Base-by-base conservation (phyloP, 345 rosid species). In the Brassica rapa region DNA sequence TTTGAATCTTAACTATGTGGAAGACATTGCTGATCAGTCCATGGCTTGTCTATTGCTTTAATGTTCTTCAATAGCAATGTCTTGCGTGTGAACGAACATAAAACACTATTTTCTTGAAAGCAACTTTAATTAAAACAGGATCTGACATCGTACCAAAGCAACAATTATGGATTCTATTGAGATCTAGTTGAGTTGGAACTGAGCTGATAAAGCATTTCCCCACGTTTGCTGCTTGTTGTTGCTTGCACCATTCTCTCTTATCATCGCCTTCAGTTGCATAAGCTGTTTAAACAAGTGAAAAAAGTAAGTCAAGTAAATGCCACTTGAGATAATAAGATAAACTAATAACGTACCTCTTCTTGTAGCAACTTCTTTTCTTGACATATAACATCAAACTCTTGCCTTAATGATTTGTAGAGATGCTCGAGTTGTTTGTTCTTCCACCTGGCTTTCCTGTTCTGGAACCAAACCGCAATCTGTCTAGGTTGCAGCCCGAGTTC, bases 401-500 rank as follows among this genome's bases (percentile, higher is more conserved):
- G 88, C 75, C 88, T 90, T 43, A 94, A 91, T 0, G 88, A 46
- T 68, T 90, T 89, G 21, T 94, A 94, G 23, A 88, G 85, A 70
- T 86, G 87, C 76, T 88, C 95, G 6, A 92, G 92, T 77, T 91
- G 91, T 85, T 92, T 92, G 24, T 90, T 82, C 80, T 94, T 94
- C 97, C 98, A 94, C 39, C 97, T 80, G 3, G 97, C 93, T 27
- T 95, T 89, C 62, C 91, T 85, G 83, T 90, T 92, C 77, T 92
- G 98, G 73, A 94, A 94, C 98, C 98, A 94, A 51, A 92, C 92
- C 1, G 97, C 93, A 37, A 91, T 86, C 79, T 94, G 97, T 60
- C 95, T 84, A 0, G 98, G 97, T 73, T 91, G 93, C 8, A 92
- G 90, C 55, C 98, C 93, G 16, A 94, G 89, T 29, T 91, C 98